Conservation (phyloP, 2,329 filamentous ascomycete species). For the Gnomoniopsis sp. region DNA sequence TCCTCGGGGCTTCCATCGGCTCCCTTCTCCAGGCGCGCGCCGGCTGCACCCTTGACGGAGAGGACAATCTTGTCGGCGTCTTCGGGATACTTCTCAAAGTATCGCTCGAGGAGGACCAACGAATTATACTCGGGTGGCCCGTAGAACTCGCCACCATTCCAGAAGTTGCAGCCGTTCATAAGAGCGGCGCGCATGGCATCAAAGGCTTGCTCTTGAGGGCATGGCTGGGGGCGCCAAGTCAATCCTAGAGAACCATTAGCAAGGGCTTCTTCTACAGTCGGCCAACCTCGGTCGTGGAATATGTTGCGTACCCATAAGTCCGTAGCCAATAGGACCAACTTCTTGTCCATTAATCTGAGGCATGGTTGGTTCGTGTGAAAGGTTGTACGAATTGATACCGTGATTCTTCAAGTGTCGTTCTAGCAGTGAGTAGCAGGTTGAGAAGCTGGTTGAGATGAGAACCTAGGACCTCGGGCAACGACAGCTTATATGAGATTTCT, state of each 20-base stretch:
- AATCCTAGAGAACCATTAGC: conserved; percentile 30
- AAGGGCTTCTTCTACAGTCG: not conserved
- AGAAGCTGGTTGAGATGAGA: too few species aligned
- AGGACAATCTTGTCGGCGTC: conserved; percentile 62
- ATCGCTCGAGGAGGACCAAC: conserved; percentile 55
- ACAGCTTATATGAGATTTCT: too few species aligned
- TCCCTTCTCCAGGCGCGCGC: conserved; percentile 25
- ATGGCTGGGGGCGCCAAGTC: conserved; percentile 38
- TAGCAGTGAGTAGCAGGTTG: too few species aligned
- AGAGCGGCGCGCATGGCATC: conserved; percentile 54
- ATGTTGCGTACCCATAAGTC: conserved; percentile 28
- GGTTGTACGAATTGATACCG: not conserved
- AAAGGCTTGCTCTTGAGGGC: conserved; percentile 46
- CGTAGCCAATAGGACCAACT: conserved; percentile 28
- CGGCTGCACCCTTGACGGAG: conserved; percentile 57
- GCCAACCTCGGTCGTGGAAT: not conserved
- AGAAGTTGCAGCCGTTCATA: conserved; percentile 42
- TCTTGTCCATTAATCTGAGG: conserved; percentile 26
- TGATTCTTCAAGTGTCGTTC: too few species aligned
- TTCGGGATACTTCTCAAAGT: conserved; percentile 62
- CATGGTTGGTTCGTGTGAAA: conserved; percentile 19
- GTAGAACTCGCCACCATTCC: conserved; percentile 66
- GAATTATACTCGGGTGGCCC: conserved; percentile 55
- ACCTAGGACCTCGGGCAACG: too few species aligned
- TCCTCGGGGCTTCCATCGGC: conserved; percentile 52